A percentile compares a stretch with the other conserved stretches of the same genome.
Evolutionary conservation across 2,329 filamentous ascomycete genomes (phyloP).

Genomic region (Penicillium sp.): DNA sequence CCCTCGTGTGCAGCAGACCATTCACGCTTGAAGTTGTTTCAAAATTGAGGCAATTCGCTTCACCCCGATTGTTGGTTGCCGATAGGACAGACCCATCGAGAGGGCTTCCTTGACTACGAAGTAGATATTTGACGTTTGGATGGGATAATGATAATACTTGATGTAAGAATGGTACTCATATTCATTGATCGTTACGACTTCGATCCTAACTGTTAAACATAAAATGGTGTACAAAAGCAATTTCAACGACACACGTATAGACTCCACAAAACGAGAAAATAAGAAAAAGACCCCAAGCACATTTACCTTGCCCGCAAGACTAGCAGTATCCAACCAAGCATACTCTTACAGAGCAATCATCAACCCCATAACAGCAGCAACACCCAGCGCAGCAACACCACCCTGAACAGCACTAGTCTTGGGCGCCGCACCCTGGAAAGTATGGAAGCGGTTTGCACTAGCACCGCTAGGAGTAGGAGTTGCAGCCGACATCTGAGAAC

Average conservation of each 20-base stretch:
- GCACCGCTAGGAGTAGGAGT: constrained; percentile 29
- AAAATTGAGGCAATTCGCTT: background rate
- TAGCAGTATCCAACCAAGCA: background rate
- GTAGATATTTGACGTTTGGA: background rate
- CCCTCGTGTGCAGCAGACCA: constrained; percentile 79
- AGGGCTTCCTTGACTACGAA: background rate
- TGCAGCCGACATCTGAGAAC: constrained; percentile 19
- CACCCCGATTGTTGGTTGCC: background rate
- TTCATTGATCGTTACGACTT: constrained; percentile 30
- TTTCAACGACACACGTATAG: constrained; percentile 7
- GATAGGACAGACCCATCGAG: background rate
- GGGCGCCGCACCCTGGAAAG: constrained; percentile 30
- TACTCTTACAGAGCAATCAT: constrained; percentile 30
- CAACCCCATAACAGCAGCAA: constrained; percentile 32
- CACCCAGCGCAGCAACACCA: constrained; percentile 25
- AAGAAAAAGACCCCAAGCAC: background rate
- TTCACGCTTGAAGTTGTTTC: constrained; percentile 61
- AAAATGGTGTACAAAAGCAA: background rate
- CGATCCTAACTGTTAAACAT: constrained; percentile 4
- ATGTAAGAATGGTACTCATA: background rate
- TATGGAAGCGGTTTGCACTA: constrained; percentile 22
- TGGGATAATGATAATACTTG: background rate
- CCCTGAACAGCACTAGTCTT: constrained; percentile 16
- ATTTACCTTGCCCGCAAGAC: background rate
- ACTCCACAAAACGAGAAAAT: constrained; percentile 15